A percentile compares a stretch with the other conserved stretches of the same genome.
phyloP scores from a whole-genome alignment of 768 basidiomycete species.

The Boletus pseudopeckii region DNA sequence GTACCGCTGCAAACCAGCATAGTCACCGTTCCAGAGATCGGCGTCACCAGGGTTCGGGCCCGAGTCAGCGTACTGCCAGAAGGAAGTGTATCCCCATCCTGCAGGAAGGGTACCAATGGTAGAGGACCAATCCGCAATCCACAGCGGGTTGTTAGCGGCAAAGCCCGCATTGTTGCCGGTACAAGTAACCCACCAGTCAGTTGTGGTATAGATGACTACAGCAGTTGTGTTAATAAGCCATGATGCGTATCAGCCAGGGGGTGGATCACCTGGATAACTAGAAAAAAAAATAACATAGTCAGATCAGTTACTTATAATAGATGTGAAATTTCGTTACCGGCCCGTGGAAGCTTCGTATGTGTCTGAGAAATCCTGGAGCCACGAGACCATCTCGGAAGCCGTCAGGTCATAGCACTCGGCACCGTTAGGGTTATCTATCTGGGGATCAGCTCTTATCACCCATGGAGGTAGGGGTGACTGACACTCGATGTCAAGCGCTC shows the following conservation, averaged over 20 bases:
- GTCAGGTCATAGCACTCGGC: constrained; percentile 54
- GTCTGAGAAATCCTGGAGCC: constrained; percentile 59
- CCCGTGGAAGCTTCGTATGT: constrained; percentile 50
- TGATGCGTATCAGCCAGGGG: constrained; percentile 1
- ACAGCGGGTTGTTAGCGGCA: constrained; percentile 50
- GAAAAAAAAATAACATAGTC: background rate
- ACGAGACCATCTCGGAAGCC: constrained; percentile 54
- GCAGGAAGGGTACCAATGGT: constrained; percentile 53
- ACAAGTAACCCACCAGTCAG: constrained; percentile 66
- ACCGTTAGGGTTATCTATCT: constrained; percentile 49
- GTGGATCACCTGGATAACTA: constrained; percentile 40
- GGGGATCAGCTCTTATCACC: background rate
- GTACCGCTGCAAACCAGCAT: constrained; percentile 40
- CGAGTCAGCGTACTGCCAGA: constrained; percentile 60
- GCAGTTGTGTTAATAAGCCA: background rate
- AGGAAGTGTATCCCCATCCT: constrained; percentile 53
- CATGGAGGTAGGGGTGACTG: constrained; percentile 6
- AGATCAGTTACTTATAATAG: background rate
- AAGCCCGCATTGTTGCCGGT: constrained; percentile 58
- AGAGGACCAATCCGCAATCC: constrained; percentile 55
- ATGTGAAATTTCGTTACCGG: constrained; percentile 33
- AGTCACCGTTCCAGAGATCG: constrained; percentile 54
- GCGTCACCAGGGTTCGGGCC: constrained; percentile 57
- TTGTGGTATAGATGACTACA: constrained; percentile 59
- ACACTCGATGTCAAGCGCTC: constrained; percentile 65